These are phyloP conservation scores for Jimgerdemannia lactiflua DNA, from an alignment of 192 early-diverging fungal genomes.

Conservation along the genomic window DNA sequence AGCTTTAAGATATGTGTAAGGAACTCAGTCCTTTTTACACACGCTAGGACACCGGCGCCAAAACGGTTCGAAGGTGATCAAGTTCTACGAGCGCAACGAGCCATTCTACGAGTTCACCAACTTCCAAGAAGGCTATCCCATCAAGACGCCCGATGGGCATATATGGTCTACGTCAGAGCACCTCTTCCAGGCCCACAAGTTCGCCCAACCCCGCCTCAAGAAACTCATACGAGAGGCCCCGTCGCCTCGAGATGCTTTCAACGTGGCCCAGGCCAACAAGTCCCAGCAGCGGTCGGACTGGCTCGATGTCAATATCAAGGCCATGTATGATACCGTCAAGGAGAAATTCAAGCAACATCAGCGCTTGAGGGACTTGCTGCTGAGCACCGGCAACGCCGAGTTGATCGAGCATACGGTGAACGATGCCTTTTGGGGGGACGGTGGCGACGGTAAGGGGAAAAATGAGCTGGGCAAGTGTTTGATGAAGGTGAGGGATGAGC, in stretches of 20 bases:
- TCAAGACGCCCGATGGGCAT: slow-evolving; percentile 2
- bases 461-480: slow-evolving; percentile 37
- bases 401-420: slow-evolving; percentile 41
- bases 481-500: slow-evolving; percentile 15
- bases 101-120: slow-evolving; percentile 22
- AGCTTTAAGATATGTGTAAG: too few species aligned
- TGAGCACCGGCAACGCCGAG: slow-evolving; percentile 28
- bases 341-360: slow-evolving; percentile 38
- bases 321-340: slow-evolving; percentile 34
- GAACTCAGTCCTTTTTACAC: too few species aligned
- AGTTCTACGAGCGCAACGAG: slow-evolving; percentile 23
- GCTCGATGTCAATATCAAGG: slow-evolving; percentile 37
- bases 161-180: slow-evolving; percentile 23
- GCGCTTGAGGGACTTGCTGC: slow-evolving; percentile 16
- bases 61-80: not conserved
- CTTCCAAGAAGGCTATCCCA: slow-evolving; percentile 16
- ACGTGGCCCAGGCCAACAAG: slow-evolving; percentile 8
- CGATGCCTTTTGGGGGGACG: slow-evolving; percentile 51
- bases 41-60: too few species aligned
- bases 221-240: slow-evolving; percentile 4
- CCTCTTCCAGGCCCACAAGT: slow-evolving; percentile 23
- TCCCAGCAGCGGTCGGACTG: slow-evolving; percentile 29
- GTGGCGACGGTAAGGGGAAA: slow-evolving; percentile 31
- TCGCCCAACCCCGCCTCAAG: slow-evolving; percentile 2
- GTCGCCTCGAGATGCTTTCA: slow-evolving; percentile 22